phyloP scores from a whole-genome alignment of 2,329 filamentous ascomycete species.

The Xylariaceae sp. region DNA sequence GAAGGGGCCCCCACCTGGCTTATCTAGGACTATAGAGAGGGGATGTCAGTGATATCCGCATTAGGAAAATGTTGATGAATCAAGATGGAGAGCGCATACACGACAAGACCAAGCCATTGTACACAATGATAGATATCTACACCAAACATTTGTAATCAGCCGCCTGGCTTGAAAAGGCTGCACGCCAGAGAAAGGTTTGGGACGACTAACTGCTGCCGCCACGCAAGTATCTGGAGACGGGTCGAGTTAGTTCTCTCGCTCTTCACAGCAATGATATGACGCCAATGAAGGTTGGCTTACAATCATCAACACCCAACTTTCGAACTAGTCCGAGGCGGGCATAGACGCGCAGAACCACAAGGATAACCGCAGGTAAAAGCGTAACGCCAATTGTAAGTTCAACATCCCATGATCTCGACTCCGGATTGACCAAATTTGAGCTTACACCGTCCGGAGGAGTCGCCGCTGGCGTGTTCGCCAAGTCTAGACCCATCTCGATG shows the following conservation, averaged over 20 bases:
- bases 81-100: not conserved
- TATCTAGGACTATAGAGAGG: constrained; percentile 3
- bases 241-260: not conserved
- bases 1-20: constrained; percentile 5
- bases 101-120: constrained; percentile 13
- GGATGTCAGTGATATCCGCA: not conserved
- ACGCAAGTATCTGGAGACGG: constrained; percentile 12
- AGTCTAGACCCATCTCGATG: not conserved
- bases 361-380: constrained; percentile 7
- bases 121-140: constrained; percentile 8
- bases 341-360: constrained; percentile 17
- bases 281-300: constrained; percentile 4
- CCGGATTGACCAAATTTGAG: constrained; percentile 17
- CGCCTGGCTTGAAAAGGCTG: not conserved
- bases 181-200: not conserved
- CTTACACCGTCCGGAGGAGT: constrained; percentile 1
- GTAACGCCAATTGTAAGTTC: constrained; percentile 12
- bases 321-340: constrained; percentile 18
- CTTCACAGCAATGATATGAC: not conserved
- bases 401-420: constrained; percentile 16
- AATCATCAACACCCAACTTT: constrained; percentile 15
- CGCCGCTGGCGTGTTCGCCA: constrained; percentile 2
- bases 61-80: not conserved
- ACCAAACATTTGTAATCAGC: not conserved
- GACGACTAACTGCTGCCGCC: constrained; percentile 8